Conservation (phyloP, 140 eudicot genomes). For the Bidens hawaiensis region DNA sequence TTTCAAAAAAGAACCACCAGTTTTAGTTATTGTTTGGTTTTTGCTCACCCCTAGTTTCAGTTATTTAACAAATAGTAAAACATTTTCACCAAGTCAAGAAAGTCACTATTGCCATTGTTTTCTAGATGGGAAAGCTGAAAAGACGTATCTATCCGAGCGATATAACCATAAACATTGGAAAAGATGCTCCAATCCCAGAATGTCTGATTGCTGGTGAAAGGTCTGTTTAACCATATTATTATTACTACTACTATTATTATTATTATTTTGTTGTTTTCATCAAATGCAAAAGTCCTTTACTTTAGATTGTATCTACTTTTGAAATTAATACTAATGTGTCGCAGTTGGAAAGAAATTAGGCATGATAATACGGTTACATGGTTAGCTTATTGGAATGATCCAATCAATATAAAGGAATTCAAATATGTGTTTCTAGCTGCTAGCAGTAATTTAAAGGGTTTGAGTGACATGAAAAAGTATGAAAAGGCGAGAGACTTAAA, state of each 20-base stretch:
- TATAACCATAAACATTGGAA: slow-evolving; percentile 85
- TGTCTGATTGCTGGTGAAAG: slow-evolving; percentile 90
- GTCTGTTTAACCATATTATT: too few relatives aligned
- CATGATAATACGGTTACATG: slow-evolving; percentile 96
- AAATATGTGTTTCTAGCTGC: slow-evolving; percentile 90
- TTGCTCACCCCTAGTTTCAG: not conserved
- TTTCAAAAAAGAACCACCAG: not conserved
- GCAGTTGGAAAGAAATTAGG: slow-evolving; percentile 92
- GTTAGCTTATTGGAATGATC: slow-evolving; percentile 95
- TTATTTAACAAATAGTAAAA: slow-evolving; percentile 2
- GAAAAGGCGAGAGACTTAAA: slow-evolving; percentile 84
- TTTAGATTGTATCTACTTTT: not conserved
- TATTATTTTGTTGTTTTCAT: not conserved
- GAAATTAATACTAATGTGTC: not conserved
- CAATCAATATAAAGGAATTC: slow-evolving; percentile 82
- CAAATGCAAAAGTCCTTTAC: not conserved
- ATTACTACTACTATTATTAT: not conserved
- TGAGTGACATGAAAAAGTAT: slow-evolving; percentile 92
- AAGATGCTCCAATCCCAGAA: slow-evolving; percentile 86
- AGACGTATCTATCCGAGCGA: slow-evolving; percentile 83
- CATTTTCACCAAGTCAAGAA: not conserved
- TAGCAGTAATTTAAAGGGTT: slow-evolving; percentile 90
- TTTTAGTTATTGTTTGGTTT: not conserved
- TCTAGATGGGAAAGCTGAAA: slow-evolving; percentile 91
- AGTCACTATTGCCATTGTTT: slow-evolving; percentile 1